Evolutionary conservation across 1,284 basidiomycete species (phyloP), one percentile per base, ranked within the genome.

Genomic region (Tylopilus orsonianus): DNA sequence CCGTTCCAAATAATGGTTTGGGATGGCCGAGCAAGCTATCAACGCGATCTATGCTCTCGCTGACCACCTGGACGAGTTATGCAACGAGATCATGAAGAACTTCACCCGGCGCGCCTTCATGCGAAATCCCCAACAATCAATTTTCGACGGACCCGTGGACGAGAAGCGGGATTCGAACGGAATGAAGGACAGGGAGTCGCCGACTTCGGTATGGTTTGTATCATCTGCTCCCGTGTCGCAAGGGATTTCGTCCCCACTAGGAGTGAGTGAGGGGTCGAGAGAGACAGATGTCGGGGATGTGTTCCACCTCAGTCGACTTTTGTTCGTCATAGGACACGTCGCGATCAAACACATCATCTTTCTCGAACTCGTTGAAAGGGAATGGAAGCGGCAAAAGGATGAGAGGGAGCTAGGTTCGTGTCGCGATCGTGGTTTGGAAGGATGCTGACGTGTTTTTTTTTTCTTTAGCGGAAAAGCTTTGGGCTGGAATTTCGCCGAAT

Each of bases 331-430:
- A 5, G 97, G 96, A 0, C 96, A 99, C 67, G 90, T 97, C 16
- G 93, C 94, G 6, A 91, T 99, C 71, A 98, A 98, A 69, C 94
- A 99, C 55, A 93, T 98, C 48, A 94, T 97, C 20, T 97, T 93
- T 66, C 81, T 99, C 26, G 96, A 99, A 68, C 77, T 97, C 36
- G 89, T 98, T n/a, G 96, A 99, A 69, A 77, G 95, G 32, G 96
- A 99, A 66, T 90, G 91, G 83, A 99, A 99, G 73, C 77, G 94
- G 13, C 87, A 96, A 67, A 98, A 97, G 71, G 93, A 96, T 47
- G 92, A 92, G 64, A 86, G 82, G 50, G 85, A 80, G 43, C 78
- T 85, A 58, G 86, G 92, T 89, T 60, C 48, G 80, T 69, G 9
- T 41, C 43, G 20, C 12, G 19, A 24, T 46, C 12, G 8, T 33